Evolutionary conservation across 139 green algal genomes (phyloP), one percentile per base, ranked within the genome.

Genomic region (Astrephomene gubernaculifera): DNA sequence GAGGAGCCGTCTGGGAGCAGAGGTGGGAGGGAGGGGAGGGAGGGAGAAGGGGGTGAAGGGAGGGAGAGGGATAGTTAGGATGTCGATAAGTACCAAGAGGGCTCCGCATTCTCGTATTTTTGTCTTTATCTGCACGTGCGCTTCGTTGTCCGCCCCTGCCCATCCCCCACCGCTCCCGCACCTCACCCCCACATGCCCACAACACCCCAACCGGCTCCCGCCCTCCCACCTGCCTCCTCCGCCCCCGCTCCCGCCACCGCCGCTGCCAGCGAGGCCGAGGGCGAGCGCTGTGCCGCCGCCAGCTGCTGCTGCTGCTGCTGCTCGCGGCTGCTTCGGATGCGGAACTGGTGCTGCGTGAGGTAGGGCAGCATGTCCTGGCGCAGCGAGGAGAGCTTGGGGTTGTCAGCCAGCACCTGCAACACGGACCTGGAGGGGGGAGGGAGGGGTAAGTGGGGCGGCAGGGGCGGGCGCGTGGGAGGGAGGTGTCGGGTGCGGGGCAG

Each of bases 281-380:
- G 68, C 36, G 68, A 75, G 24, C 33, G 38, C 2, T 52, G 10
- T 24, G 68, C 68, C 53, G 73, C 19, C 22, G 45, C 35, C 31
- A 65, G 57, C 60, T 5, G 27, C 19, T n/a, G 75, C 57, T 49
- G 52, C 53, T 81, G 73, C 38, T 69, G 73, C 35, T 45, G 24
- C 53, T 65, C n/a, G n/a, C n/a, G 35, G 31, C 44, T 53, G 43
- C 60, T 74, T 27, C 60, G 39, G 61, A 72, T 74, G 17, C 72
- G 49, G 65, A 90, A 79, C 87, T 96, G 92, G 67, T 94, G 89
- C 33, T 86, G 89, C 0, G 95, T 90, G 61, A 96, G 61, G 88
- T 92, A 92, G 2, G 94, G 94, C 60, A 96, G 31, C 81, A 97
- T 69, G 71, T 96, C 91, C 71, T 93, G 85, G 64, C 82, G 79